Percentiles rank a stretch among this genome's conserved stretches.
Evolutionary conservation across 805 yeast genomes (phyloP).

Genomic region (Teunomyces barrocoloradensis): DNA sequence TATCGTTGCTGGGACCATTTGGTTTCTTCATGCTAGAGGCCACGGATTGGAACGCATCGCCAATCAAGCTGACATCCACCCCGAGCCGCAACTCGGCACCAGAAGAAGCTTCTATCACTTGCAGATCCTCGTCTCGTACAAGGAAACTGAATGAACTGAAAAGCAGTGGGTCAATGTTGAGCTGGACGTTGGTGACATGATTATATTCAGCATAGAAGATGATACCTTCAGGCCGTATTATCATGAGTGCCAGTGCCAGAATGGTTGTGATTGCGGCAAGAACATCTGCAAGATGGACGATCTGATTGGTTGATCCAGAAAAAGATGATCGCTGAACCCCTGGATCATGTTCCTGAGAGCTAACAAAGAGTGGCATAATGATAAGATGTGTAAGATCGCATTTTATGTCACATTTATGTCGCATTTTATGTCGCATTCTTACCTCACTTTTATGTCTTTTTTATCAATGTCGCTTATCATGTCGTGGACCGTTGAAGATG

Average conservation of each 20-base stretch:
- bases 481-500: neutral
- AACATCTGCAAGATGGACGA: conserved; percentile 37
- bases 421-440: too few relatives aligned
- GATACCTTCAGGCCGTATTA: conserved; percentile 31
- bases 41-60: conserved; percentile 36
- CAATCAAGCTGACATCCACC: conserved; percentile 33
- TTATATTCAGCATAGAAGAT: conserved; percentile 34
- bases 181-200: conserved; percentile 34
- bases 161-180: conserved; percentile 35
- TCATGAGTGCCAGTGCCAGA: conserved; percentile 33
- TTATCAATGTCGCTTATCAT: too few relatives aligned
- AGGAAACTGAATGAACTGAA: conserved; percentile 28
- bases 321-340: conserved; percentile 19
- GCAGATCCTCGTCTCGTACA: conserved; percentile 8
- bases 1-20: neutral
- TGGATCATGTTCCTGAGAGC: conserved; percentile 3
- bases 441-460: too few relatives aligned
- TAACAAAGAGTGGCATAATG: conserved; percentile 1
- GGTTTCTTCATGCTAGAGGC: conserved; percentile 14
- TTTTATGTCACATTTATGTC: too few relatives aligned
- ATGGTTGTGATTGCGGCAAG: conserved; percentile 31
- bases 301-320: conserved; percentile 36
- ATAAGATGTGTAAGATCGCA: too few relatives aligned
- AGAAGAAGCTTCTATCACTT: neutral
- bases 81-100: conserved; percentile 24